A percentile compares a stretch with the other conserved stretches of the same genome.
phyloP scores from a whole-genome alignment of 108 stramenopile genomes.

The Cyclotella sp. region DNA sequence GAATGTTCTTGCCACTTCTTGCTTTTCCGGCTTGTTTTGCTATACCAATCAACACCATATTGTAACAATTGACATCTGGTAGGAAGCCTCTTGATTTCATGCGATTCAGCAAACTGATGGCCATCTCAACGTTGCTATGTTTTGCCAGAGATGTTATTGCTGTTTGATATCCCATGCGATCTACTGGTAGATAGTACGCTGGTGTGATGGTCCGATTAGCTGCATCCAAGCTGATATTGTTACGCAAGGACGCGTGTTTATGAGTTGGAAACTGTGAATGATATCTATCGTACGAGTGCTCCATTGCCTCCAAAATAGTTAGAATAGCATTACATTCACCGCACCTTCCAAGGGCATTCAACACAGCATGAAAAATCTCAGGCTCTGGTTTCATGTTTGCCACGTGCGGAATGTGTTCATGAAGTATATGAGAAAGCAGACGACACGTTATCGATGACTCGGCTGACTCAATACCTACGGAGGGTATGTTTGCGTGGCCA shows the following conservation, averaged over 20 bases:
- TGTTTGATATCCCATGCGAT: conserved; percentile 48
- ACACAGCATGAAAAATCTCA: conserved; percentile 40
- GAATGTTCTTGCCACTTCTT: background rate
- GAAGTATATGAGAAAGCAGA: conserved; percentile 23
- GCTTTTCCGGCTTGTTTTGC: conserved; percentile 41
- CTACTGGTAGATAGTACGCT: conserved; percentile 4
- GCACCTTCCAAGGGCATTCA: conserved; percentile 31
- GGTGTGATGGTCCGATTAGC: background rate
- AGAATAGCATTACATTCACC: conserved; percentile 12
- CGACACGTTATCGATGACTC: background rate
- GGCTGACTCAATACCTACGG: background rate
- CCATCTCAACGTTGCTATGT: conserved; percentile 17
- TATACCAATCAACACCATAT: conserved; percentile 38
- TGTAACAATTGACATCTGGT: conserved; percentile 38
- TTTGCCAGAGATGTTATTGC: conserved; percentile 47
- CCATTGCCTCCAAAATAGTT: conserved; percentile 34
- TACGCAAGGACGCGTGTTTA: background rate
- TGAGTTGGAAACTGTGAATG: background rate
- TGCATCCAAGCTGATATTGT: background rate
- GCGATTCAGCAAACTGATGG: conserved; percentile 29
- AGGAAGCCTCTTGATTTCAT: conserved; percentile 38
- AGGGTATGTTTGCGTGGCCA: conserved; percentile 6
- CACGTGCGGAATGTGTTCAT: conserved; percentile 29
- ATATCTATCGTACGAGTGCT: conserved; percentile 9
- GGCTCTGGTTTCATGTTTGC: conserved; percentile 29